A percentile compares a stretch with the other conserved stretches of the same genome.
Conservation (phyloP, 73 alveolate genomes). For the Durusdinium trenchii region DNA sequence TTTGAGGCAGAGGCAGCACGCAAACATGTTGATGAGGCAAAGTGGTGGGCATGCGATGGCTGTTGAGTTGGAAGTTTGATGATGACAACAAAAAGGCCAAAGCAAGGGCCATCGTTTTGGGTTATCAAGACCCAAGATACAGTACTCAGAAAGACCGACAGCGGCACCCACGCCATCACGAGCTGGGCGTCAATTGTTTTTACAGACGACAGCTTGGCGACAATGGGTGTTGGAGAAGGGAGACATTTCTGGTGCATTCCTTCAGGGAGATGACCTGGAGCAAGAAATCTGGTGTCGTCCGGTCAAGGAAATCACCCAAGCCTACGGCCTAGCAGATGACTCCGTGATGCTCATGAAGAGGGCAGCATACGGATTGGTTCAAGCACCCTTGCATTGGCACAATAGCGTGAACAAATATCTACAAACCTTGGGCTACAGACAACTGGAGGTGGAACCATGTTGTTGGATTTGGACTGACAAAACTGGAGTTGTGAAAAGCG, state of each 20-base stretch:
- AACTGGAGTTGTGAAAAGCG: background rate
- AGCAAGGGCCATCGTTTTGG: conserved; percentile 20
- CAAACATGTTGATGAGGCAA: background rate
- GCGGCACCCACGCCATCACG: background rate
- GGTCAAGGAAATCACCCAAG: background rate
- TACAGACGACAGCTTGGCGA: background rate
- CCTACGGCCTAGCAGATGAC: background rate
- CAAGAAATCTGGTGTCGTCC: background rate
- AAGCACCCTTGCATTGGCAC: conserved; percentile 8
- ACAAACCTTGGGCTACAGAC: background rate
- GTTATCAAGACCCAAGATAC: background rate
- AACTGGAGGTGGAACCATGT: background rate
- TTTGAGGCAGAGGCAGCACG: background rate
- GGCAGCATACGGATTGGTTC: background rate
- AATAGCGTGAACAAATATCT: background rate
- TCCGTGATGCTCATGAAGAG: background rate
- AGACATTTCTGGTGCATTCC: background rate
- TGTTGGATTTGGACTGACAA: background rate
- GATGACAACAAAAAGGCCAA: background rate
- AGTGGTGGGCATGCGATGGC: background rate
- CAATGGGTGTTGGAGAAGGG: background rate
- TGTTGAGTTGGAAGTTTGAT: conserved; percentile 6
- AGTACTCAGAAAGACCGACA: background rate
- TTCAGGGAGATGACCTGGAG: background rate
- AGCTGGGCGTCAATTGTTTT: background rate